Evolutionary conservation across 768 basidiomycete species (phyloP).

Genomic region (Russula earlei): DNA sequence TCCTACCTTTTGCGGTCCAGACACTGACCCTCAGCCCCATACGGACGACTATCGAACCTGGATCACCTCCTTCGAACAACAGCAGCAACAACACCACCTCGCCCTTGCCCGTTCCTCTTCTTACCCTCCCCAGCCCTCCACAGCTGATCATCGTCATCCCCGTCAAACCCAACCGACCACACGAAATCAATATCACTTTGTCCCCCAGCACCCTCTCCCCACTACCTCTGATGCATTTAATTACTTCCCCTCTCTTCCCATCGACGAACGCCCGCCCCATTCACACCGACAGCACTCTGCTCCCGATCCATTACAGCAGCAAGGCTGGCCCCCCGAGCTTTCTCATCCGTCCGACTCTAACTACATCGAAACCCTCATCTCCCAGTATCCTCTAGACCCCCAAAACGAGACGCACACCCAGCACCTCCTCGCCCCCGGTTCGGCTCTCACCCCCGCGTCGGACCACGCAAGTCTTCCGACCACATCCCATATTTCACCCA

Average conservation of each 20-base stretch:
- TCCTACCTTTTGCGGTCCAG: slow-evolving; percentile 20
- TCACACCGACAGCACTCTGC: background rate
- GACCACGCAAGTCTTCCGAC: background rate
- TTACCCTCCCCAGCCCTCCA: background rate
- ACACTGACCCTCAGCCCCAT: slow-evolving; percentile 6
- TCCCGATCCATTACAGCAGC: background rate
- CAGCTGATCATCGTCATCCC: background rate
- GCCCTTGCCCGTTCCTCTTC: background rate
- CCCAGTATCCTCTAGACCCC: background rate
- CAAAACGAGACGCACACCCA: background rate
- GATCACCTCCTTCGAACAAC: background rate
- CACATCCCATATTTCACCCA: background rate
- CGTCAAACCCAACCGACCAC: background rate
- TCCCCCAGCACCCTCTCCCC: background rate
- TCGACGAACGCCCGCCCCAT: background rate
- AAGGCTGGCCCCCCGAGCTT: background rate
- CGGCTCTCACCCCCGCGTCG: background rate
- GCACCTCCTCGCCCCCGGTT: background rate
- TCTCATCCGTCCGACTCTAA: background rate
- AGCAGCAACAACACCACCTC: background rate
- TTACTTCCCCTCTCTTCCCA: background rate
- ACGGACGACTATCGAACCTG: slow-evolving; percentile 12
- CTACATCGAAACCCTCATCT: no score
- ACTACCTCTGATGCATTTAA: background rate
- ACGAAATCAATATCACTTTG: slow-evolving; percentile 15